Conservation (phyloP, 306 rosid genomes). For the Quercus alba region DNA sequence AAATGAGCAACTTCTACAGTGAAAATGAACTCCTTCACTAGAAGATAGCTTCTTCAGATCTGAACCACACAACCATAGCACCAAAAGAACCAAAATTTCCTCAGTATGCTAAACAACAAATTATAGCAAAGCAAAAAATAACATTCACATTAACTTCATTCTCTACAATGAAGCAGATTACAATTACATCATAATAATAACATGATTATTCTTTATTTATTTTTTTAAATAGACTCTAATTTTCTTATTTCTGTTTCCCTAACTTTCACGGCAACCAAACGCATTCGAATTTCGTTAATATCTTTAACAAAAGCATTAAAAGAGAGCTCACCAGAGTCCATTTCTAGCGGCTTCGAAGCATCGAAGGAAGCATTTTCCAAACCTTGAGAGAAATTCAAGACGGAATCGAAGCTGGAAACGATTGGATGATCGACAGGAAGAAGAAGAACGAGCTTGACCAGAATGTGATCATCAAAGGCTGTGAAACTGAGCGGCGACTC, state of each 20-base stretch:
- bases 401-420: conserved; percentile 39
- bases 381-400: conserved; percentile 30
- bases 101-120: not conserved
- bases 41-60: conserved; percentile 52
- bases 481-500: conserved; percentile 54
- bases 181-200: too few relatives aligned
- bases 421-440: conserved; percentile 79
- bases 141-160: not conserved
- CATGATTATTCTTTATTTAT: too few relatives aligned
- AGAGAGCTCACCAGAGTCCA: conserved; percentile 53
- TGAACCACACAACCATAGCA: conserved; percentile 28
- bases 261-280: not conserved
- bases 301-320: not conserved
- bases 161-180: not conserved
- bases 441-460: conserved; percentile 74
- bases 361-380: conserved; percentile 7
- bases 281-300: not conserved
- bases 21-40: conserved; percentile 57
- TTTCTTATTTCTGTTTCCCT: not conserved
- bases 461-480: conserved; percentile 62
- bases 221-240: too few relatives aligned
- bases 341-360: conserved; percentile 36
- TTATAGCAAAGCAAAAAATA: not conserved
- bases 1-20: conserved; percentile 64
- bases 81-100: not conserved